These are phyloP conservation scores for Phytophthora pseudosyringae DNA, from an alignment of 352 stramenopile genomes.

Conservation along the genomic window DNA sequence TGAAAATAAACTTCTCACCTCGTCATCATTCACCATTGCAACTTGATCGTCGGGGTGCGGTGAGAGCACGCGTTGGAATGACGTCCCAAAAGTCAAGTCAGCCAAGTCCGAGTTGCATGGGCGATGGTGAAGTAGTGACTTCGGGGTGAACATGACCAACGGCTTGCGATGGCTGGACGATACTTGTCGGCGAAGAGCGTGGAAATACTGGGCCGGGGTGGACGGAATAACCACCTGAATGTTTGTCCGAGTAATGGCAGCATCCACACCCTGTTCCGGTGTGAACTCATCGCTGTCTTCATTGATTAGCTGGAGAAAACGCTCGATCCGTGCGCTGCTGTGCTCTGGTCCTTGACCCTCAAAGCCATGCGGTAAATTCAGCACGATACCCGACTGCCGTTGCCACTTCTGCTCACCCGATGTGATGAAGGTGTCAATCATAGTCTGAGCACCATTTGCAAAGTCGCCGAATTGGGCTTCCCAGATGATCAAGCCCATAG, in stretches of 20 bases:
- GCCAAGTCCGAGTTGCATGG: constrained; percentile 79
- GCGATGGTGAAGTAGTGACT: constrained; percentile 85
- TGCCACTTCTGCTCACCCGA: constrained; percentile 89
- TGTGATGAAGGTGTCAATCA: constrained; percentile 89
- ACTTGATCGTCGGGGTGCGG: constrained; percentile 73
- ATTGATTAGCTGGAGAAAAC: constrained; percentile 84
- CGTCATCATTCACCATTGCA: constrained; percentile 67
- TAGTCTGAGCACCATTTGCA: constrained; percentile 88
- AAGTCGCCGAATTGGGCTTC: constrained; percentile 92
- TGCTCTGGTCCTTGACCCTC: constrained; percentile 89
- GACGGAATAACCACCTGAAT: constrained; percentile 81
- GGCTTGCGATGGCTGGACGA: constrained; percentile 77
- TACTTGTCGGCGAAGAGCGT: constrained; percentile 92
- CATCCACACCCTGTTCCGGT: constrained; percentile 32
- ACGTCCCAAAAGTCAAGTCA: constrained; percentile 64
- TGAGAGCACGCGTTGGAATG: constrained; percentile 76
- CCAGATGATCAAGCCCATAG: constrained; percentile 90
- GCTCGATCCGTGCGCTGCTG: constrained; percentile 83
- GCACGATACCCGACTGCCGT: constrained; percentile 88
- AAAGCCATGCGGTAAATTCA: constrained; percentile 86
- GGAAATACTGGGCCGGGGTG: constrained; percentile 97
- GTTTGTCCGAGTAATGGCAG: constrained; percentile 67
- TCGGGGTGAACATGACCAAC: constrained; percentile 82
- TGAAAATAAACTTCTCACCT: constrained; percentile 39
- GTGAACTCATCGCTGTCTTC: constrained; percentile 80